Conservation (phyloP, 1,284 basidiomycete species). For the Sporisorium scitamineum region DNA sequence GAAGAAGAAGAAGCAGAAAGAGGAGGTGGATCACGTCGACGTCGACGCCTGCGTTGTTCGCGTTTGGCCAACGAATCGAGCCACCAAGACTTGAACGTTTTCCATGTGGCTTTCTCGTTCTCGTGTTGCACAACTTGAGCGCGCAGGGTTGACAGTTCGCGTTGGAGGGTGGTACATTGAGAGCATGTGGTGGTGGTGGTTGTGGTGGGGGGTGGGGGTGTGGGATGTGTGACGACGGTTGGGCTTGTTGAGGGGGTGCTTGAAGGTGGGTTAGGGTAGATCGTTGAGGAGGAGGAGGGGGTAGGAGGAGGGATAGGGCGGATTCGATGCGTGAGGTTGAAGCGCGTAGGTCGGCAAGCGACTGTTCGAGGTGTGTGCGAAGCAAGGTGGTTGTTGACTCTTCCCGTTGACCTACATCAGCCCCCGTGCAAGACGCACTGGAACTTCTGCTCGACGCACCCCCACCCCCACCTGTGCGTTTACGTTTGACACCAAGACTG, state of each 20-base stretch:
- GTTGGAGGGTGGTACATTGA: neutral
- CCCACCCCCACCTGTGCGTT: too few relatives aligned
- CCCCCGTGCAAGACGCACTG: too few relatives aligned
- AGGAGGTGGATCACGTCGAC: too few relatives aligned
- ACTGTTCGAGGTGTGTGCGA: neutral
- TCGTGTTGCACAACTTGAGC: neutral
- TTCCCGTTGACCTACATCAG: too few relatives aligned
- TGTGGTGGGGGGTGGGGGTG: neutral
- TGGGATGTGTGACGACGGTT: too few relatives aligned
- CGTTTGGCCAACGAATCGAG: conserved; percentile 17
- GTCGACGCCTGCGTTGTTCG: conserved; percentile 2
- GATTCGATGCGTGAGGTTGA: conserved; percentile 9
- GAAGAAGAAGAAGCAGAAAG: too few relatives aligned
- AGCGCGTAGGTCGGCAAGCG: conserved; percentile 3
- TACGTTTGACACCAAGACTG: too few relatives aligned
- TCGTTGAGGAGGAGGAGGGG: neutral
- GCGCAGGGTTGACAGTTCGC: conserved; percentile 6
- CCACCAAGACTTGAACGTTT: conserved; percentile 44
- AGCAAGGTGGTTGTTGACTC: too few relatives aligned
- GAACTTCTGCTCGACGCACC: too few relatives aligned
- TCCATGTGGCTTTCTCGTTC: conserved; percentile 28
- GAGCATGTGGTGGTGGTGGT: neutral
- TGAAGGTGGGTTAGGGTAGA: neutral
- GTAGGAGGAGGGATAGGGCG: neutral
- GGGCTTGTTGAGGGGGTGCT: conserved; percentile 2